A percentile compares a stretch with the other conserved stretches of the same genome.
Conservation (phyloP, 495 filamentous ascomycete genomes). For the Hypoxylon intermedium region DNA sequence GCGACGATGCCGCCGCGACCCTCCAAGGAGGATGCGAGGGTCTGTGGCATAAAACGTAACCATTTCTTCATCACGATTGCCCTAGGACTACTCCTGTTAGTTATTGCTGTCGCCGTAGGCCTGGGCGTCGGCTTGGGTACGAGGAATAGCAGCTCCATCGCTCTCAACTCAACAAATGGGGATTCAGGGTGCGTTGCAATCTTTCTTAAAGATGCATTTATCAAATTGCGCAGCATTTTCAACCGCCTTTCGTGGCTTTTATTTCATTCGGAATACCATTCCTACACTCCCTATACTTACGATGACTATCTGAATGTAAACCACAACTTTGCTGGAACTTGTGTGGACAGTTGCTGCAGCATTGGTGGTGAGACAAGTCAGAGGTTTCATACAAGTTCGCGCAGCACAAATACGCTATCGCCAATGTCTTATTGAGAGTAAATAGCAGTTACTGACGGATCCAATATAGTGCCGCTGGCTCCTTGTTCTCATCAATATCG, state of each 20-base stretch:
- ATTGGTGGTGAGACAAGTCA: neutral
- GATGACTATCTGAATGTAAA: no score
- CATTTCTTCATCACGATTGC: constrained; percentile 35
- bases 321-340: no score
- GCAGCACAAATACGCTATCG: constrained; percentile 8
- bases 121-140: constrained; percentile 41
- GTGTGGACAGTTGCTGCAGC: neutral
- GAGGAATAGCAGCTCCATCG: constrained; percentile 1
- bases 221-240: neutral
- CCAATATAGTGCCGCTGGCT: neutral
- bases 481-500: neutral
- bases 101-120: constrained; percentile 41
- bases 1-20: constrained; percentile 16
- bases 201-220: neutral
- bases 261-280: no score
- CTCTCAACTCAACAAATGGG: neutral
- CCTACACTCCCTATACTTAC: no score
- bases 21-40: neutral
- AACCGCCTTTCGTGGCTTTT: no score
- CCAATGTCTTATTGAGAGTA: no score
- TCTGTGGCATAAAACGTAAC: constrained; percentile 32
- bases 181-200: constrained; percentile 13
- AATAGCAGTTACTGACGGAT: constrained; percentile 7
- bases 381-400: constrained; percentile 6
- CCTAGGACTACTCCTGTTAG: constrained; percentile 34